Base-by-base conservation (phyloP, 441 rosid genomes). In the Corymbia citriodora region DNA sequence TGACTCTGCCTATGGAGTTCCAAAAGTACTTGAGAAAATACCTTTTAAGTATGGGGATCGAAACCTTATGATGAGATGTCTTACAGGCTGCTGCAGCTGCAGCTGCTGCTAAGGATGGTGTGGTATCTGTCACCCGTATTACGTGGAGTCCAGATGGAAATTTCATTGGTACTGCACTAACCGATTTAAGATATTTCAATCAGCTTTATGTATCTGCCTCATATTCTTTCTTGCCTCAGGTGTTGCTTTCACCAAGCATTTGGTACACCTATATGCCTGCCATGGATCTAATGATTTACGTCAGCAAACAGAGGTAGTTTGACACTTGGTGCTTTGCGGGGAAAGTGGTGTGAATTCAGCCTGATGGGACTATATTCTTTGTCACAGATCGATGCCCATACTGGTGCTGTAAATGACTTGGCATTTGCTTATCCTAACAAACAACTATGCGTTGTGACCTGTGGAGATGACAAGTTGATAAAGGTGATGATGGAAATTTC, bases 111-210 rank as follows among this genome's bases (percentile, higher is more conserved):
- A 97, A 95, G 91, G 98, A 96, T 89, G 85, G 93, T 88, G 90
- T 90, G 23, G 92, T 95, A 82, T 96, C 97, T 79, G 98, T 97
- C 91, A 96, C 93, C 90, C 97, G 96, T 21, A 99, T 97, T 89
- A 92, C 97, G 10, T 97, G 99, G 98, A 97, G 97, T 93, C 95
- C 98, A 88, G 99, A 96, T 93, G 99, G 99, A 91, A 95, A 89
- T 89, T 95, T 96, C 93, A 92, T 95, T 45, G 99, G 99, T 97
- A 93, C 53, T 89, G 96, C 93, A 63, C 36, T 88, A 40, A 21
- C 53, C 23, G 57, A 79, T 85, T 68, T 27, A n/a, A 72, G 57
- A 86, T 45, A 55, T 89, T 31, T 63, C 55, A 74, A 59, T 57
- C 91, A 53, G 82, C 54, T 49, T 79, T 79, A 52, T 79, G 52